These are phyloP conservation scores for Daldinia sp. DNA, from an alignment of 2,329 filamentous ascomycete genomes.

Conservation along the genomic window DNA sequence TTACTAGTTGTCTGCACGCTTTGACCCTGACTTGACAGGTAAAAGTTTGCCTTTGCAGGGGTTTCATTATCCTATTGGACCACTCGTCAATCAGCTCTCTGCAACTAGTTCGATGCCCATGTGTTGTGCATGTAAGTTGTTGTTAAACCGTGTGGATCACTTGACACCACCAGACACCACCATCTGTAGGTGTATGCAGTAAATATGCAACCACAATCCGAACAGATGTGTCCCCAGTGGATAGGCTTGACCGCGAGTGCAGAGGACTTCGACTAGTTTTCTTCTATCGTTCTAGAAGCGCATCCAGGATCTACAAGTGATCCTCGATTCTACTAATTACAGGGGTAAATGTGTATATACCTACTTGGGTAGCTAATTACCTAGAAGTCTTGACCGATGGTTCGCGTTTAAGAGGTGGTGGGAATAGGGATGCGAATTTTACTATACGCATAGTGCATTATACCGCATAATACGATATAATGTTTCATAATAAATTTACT, in stretches of 20 bases:
- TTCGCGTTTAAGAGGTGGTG: constrained; percentile 17
- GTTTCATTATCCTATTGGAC: constrained; percentile 32
- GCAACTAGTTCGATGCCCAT: constrained; percentile 45
- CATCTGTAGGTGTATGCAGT: constrained; percentile 22
- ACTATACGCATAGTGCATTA: background rate
- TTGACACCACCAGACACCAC: constrained; percentile 43
- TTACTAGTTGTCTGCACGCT: constrained; percentile 40
- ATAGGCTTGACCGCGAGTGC: constrained; percentile 36
- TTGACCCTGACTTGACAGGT: constrained; percentile 36
- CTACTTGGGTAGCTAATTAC: background rate
- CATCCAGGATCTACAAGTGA: constrained; percentile 3
- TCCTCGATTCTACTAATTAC: constrained; percentile 12
- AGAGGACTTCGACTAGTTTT: constrained; percentile 28
- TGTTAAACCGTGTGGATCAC: constrained; percentile 40
- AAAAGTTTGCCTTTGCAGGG: constrained; percentile 33
- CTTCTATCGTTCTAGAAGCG: constrained; percentile 43
- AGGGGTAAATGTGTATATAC: constrained; percentile 1
- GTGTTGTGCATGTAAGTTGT: constrained; percentile 45
- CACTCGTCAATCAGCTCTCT: constrained; percentile 39
- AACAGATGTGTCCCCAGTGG: constrained; percentile 31
- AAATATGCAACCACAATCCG: constrained; percentile 34
- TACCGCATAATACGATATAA: no score
- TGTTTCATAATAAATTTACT: no score
- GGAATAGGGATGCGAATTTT: no score
- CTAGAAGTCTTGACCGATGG: constrained; percentile 15